Percentiles rank a stretch among this genome's conserved stretches.
Evolutionary conservation across 2,329 filamentous ascomycete species (phyloP).

Genomic region (Colletotrichum orbiculare): DNA sequence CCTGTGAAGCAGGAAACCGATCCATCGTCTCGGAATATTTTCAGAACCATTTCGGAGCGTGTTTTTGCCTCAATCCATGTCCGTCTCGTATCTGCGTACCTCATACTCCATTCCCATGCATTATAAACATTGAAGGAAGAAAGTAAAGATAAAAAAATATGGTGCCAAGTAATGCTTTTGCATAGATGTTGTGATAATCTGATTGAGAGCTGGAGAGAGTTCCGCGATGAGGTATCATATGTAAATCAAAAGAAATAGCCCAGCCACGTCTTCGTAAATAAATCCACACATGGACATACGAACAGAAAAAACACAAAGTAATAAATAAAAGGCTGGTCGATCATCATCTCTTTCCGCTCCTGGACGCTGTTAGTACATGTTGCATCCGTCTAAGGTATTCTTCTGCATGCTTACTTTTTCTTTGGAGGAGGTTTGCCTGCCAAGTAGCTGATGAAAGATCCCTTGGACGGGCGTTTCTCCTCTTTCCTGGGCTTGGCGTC

Average conservation of each 20-base stretch:
- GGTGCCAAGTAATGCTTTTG: too few relatives aligned
- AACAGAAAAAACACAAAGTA: not conserved
- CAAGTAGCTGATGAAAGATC: conserved; percentile 48
- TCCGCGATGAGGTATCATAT: conserved; percentile 41
- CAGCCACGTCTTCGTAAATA: conserved; percentile 7
- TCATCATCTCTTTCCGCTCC: conserved; percentile 40
- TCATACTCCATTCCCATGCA: conserved; percentile 35
- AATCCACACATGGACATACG: not conserved
- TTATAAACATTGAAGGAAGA: not conserved
- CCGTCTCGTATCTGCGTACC: conserved; percentile 22
- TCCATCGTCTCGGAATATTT: too few relatives aligned
- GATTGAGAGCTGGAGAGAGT: conserved; percentile 25
- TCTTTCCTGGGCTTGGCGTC: conserved; percentile 26
- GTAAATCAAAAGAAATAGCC: conserved; percentile 38
- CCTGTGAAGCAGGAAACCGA: conserved; percentile 12
- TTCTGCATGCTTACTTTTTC: conserved; percentile 45
- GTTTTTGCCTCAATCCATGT: too few relatives aligned
- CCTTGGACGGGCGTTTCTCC: conserved; percentile 44
- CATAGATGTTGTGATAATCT: conserved; percentile 20
- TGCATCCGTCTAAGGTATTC: too few relatives aligned
- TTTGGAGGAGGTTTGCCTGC: conserved; percentile 42
- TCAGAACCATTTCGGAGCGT: too few relatives aligned
- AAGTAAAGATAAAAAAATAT: too few relatives aligned
- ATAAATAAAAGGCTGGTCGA: too few relatives aligned
- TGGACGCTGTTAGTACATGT: conserved; percentile 4